Conservation (phyloP, 1,139 yeast genomes). For the Kodamaea sp. region DNA sequence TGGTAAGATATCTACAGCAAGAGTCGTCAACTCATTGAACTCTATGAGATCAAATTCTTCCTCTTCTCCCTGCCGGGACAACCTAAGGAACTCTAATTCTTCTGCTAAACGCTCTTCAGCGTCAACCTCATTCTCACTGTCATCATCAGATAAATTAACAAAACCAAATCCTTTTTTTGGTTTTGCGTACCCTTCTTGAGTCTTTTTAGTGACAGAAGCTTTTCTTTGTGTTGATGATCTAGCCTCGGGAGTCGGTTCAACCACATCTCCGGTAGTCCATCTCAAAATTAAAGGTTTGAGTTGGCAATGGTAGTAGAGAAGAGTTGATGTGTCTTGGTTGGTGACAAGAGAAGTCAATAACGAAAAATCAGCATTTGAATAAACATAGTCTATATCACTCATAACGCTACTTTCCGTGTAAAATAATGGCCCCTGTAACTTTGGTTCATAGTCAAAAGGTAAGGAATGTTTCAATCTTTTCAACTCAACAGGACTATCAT, state of each 20-base stretch:
- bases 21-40: conserved; percentile 1
- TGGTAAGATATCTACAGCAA: conserved; percentile 1
- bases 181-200: conserved; percentile 22
- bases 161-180: conserved; percentile 44
- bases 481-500: conserved; percentile 15
- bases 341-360: conserved; percentile 21
- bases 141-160: conserved; percentile 27
- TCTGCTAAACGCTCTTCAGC: conserved; percentile 2
- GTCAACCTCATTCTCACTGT: conserved; percentile 18
- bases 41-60: conserved; percentile 1
- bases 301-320: conserved; percentile 30
- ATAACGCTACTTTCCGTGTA: conserved; percentile 7
- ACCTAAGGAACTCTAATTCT: background rate
- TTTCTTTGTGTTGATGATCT: background rate
- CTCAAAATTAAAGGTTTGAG: conserved; percentile 34
- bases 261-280: conserved; percentile 6
- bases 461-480: conserved; percentile 16
- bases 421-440: conserved; percentile 28
- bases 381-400: conserved; percentile 21
- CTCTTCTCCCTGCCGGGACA: background rate
- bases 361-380: conserved; percentile 17
- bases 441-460: conserved; percentile 13
- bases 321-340: conserved; percentile 13
- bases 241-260: background rate
- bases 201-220: conserved; percentile 1